Base-by-base conservation (phyloP, 2,329 filamentous ascomycete genomes). In the Botrytis aclada region DNA sequence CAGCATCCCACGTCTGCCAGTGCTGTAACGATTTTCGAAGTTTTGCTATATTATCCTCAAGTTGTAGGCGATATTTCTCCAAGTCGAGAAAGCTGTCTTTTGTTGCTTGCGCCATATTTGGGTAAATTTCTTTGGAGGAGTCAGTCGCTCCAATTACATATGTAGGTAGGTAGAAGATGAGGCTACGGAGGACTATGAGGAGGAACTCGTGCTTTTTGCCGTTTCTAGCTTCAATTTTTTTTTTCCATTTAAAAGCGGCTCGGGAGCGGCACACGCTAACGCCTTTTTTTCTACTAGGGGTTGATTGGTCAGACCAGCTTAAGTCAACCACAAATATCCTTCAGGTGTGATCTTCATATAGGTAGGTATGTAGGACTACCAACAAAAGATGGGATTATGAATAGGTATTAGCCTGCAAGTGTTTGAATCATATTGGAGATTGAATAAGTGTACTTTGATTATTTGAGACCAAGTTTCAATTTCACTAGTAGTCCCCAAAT, bases 1-100 rank as follows among this genome's bases (percentile, higher is more conserved):
- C 95, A 65, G 92, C 89, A 81, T 97, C 95, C 88, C 93, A 97
- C 71, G 90, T 91, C 76, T 93, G 92, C 95, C 95, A 99, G 83
- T 97, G 92, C 75, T 90, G 89, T 70, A 98, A 86, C 10, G 92
- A 90, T 79, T 92, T 89, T 72, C 89, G 89, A 32, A 98, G 87
- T 80, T 93, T 89, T 67, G 86, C 84, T 64, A 97, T 87, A 76
- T 91, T 94, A 54, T 89, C 87, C 81, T 97, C 93, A 12, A 98
- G 89, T 74, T 90, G 87, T 76, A 88, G 84, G 25, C 93, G 88
- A 79, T 95, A 93, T 74, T 88, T 88, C 81, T 97, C 94, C 60
- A 97, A 87, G 78, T 91, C 88, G 62, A 88, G 84, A 69, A 94
- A 86, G 72, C 78, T 81, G 62, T 81, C 80, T 64, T 80, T 80